Base-by-base conservation (phyloP, 192 early-diverging fungal genomes). In the Geranomyces michiganensis region DNA sequence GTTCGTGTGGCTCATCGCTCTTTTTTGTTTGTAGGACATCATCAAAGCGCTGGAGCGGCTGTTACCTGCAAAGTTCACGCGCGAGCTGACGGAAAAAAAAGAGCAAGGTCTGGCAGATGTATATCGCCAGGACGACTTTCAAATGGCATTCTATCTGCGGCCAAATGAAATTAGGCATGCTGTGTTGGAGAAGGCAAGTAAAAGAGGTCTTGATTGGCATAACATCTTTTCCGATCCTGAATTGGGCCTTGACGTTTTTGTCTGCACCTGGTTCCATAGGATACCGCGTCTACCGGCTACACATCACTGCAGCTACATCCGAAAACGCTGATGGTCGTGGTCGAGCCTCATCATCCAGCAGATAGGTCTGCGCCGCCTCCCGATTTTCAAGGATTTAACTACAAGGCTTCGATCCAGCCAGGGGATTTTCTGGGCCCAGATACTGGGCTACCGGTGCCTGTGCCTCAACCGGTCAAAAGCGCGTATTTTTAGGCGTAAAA, bases 301-400 rank as follows among this genome's bases (percentile, higher is more conserved):
- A 36, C 66, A 13, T 55, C 48, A 4, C 31, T 33, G 19, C 53
- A 33, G 15, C 33, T 67, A 26, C 66, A 67, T 30, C 13, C 24
- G 21, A 46, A 56, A 29, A 24, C 29, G 17, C 51, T 67, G 51
- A 51, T 31, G 6, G 46, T 67, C 7, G 32, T 67, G 19, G 66
- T 67, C 10, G 66, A 67, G 48, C 66, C 66, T 19, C 33, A 67
- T 31, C 47, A 67, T 29, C 1, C 32, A 0, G 32, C n/a, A 21
- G 51, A 67, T 24, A 31, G 15, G 8, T 26, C 53, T 24, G 66
- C 48, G 17, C 48, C 48, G 32, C 66, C 66, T 10, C 66, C 66
- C 29, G 66, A 67, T 22, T 67, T 67, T 55, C 21, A 53, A 26
- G 66, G 66, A 56, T 67, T 67, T 29, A 55, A 67, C 26, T 67